A percentile compares a stretch with the other conserved stretches of the same genome.
Conservation (phyloP, 176 grass and related monocot genomes). For the Poa pratensis region DNA sequence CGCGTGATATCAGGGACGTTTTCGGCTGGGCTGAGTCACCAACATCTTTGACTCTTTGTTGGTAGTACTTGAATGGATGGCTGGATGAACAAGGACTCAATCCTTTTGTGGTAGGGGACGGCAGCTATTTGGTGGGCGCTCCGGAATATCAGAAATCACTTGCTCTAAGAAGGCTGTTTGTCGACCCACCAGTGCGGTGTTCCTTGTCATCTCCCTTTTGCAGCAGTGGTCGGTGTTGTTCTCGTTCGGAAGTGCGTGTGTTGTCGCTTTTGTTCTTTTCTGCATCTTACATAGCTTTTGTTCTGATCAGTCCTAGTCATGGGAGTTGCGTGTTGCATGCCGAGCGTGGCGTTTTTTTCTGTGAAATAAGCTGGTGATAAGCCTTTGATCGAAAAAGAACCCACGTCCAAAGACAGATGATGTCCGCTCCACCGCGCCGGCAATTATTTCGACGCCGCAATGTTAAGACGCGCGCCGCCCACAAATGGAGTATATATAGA, state of each 20-base stretch:
- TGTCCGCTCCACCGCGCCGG: neutral
- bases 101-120: neutral
- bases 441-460: neutral
- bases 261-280: neutral
- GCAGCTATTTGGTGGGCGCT: neutral
- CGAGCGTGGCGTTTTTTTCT: too few species aligned
- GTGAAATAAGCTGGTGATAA: too few species aligned
- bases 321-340: neutral
- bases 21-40: neutral
- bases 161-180: neutral
- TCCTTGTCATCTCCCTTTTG: neutral
- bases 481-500: too few species aligned
- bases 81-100: neutral
- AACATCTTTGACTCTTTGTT: too few species aligned
- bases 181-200: neutral
- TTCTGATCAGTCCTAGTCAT: neutral
- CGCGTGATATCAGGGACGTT: too few species aligned
- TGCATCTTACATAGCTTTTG: neutral
- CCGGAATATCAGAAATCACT: neutral
- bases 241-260: neutral
- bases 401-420: neutral
- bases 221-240: neutral
- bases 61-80: neutral
- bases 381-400: too few species aligned
- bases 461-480: neutral